Percentiles rank a stretch among this genome's conserved stretches.
These are phyloP conservation scores for Ilyonectria destructans DNA, from an alignment of 2,329 filamentous ascomycete genomes.

Conservation along the genomic window DNA sequence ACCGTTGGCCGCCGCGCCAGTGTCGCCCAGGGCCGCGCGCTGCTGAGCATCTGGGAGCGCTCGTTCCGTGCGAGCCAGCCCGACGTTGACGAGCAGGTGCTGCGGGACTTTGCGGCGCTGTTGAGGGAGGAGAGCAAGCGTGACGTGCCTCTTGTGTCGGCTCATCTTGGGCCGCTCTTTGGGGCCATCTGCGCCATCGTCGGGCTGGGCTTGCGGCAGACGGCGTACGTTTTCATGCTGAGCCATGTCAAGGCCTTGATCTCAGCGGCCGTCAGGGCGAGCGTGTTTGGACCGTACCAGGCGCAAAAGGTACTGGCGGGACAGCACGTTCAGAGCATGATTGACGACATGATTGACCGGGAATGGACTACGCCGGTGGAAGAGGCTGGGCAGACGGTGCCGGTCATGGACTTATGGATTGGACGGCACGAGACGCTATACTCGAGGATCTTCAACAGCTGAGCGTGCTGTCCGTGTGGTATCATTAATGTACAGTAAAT, in stretches of 20 bases:
- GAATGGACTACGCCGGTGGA: conserved; percentile 74
- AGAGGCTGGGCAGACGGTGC: conserved; percentile 82
- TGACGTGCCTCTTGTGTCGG: conserved; percentile 64
- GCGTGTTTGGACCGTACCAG: conserved; percentile 86
- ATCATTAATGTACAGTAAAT: conserved; percentile 52
- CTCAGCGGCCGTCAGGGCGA: conserved; percentile 83
- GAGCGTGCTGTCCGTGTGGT: conserved; percentile 43
- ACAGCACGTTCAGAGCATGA: conserved; percentile 69
- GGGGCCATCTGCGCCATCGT: conserved; percentile 77
- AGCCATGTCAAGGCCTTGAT: conserved; percentile 84
- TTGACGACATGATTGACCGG: conserved; percentile 71
- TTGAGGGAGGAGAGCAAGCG: conserved; percentile 51
- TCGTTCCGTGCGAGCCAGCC: conserved; percentile 68
- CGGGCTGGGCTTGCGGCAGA: conserved; percentile 72
- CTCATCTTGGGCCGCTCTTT: conserved; percentile 81
- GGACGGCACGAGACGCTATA: conserved; percentile 88
- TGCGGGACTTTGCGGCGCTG: conserved; percentile 57
- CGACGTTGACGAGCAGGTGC: conserved; percentile 45
- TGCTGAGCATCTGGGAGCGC: conserved; percentile 84
- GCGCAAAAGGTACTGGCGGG: conserved; percentile 82
- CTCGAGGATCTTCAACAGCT: conserved; percentile 91
- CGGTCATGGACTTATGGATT: conserved; percentile 87
- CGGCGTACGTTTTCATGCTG: conserved; percentile 83
- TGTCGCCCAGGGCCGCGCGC: conserved; percentile 81
- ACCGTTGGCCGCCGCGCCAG: conserved; percentile 85